These are phyloP conservation scores for Hymenoscyphus fraxineus DNA, from an alignment of 2,329 filamentous ascomycete species.

Conservation along the genomic window DNA sequence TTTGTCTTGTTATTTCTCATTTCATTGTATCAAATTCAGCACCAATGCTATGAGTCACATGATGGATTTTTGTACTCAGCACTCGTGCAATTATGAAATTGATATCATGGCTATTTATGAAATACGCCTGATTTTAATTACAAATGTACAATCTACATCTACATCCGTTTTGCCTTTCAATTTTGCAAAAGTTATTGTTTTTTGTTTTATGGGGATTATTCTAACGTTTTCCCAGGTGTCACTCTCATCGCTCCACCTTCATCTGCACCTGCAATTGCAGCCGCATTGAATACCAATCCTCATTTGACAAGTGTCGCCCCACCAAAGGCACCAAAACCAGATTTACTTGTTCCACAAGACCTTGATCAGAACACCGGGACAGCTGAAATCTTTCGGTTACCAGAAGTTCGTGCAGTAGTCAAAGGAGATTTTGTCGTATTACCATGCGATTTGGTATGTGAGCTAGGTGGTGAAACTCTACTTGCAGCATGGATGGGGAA, in stretches of 20 bases:
- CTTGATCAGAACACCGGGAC: conserved; percentile 84
- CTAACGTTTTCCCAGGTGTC: conserved; percentile 45
- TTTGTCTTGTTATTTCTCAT: not conserved
- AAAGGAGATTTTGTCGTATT: conserved; percentile 84
- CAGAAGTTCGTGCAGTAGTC: conserved; percentile 74
- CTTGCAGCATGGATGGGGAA: conserved; percentile 91
- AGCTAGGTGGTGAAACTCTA: conserved; percentile 76
- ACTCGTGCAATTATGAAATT: not conserved
- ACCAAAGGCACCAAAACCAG: conserved; percentile 54
- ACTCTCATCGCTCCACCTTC: conserved; percentile 62
- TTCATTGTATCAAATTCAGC: not conserved
- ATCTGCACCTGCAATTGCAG: conserved; percentile 62
- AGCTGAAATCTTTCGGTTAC: conserved; percentile 79
- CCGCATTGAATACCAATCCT: conserved; percentile 73
- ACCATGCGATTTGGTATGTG: conserved; percentile 90
- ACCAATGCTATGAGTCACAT: not conserved
- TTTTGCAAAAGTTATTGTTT: not conserved
- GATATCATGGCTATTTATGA: not conserved
- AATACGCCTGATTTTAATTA: not conserved
- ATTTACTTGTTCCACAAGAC: conserved; percentile 70
- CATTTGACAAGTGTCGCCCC: conserved; percentile 69
- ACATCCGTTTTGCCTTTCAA: not conserved
- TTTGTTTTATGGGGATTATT: not conserved
- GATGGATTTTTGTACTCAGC: not conserved
- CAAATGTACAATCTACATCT: not conserved